Evolutionary conservation across 1,139 yeast species (phyloP), one percentile per base, ranked within the genome.

Genomic region (Lodderomyces jiufengensis): DNA sequence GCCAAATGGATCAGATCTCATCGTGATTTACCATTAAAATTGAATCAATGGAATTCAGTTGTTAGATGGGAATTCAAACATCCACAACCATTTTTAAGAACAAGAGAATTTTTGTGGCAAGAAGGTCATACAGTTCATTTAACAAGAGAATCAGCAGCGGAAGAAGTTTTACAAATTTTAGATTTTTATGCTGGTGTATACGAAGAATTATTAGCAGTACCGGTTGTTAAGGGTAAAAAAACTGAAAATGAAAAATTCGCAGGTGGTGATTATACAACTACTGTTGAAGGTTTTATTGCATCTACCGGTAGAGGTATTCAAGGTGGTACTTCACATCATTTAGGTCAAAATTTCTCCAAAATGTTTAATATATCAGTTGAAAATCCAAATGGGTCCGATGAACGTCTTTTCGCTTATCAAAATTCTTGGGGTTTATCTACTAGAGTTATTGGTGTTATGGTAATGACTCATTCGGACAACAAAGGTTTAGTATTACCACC

Each of bases 41-140:
- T 92, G 59, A 92, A 94, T 71, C 99, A 94, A 68, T 94, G 99
- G 99, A 94, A 94, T 70, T 90, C 97, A 15, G 97, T 94, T 37
- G 98, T 94, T 36, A 83, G 99, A 75, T 94, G 98, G 99, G 99
- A 94, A 68, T 94, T 94, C 73, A 94, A 94, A 73, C 97, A 94
- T 63, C 99, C 99, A 40, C 99, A 94, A 69, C 99, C 99, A 39
- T 94, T 94, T 67, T 71, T 94, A 58, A 85, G 99, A 76, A 94
- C 98, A 11, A 84, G 99, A 70, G 99, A 94, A 67, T 94, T 94
- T 69, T 75, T 94, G 63, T 94, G 99, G 99, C 99, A 94, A 70
- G 99, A 94, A 70, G 99, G 99, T 49, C 99, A 94, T 70, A 94
- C 98, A 37, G 98, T 95, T 38, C 95, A 86, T 59, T 76, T 92